A percentile compares a stretch with the other conserved stretches of the same genome.
Conservation (phyloP, 148 eudicot species). For the Fagopyrum esculentum region DNA sequence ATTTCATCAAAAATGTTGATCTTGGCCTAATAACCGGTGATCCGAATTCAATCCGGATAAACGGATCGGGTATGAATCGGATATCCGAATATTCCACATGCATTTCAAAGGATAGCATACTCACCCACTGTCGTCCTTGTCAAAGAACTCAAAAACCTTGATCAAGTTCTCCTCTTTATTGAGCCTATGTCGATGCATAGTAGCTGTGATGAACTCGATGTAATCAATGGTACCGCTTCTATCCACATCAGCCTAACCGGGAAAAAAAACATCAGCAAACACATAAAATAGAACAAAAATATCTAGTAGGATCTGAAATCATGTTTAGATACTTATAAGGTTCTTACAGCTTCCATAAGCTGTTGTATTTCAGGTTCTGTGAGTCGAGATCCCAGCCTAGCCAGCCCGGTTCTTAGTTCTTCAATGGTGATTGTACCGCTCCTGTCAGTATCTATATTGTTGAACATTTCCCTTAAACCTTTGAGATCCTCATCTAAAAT, state of each 20-base stretch:
- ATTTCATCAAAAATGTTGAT: neutral
- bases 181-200: conserved; percentile 86
- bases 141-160: conserved; percentile 68
- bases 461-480: conserved; percentile 76
- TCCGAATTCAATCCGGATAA: no score
- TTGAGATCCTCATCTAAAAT: conserved; percentile 70
- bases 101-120: conserved; percentile 5
- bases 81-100: no score
- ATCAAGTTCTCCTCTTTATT: conserved; percentile 67
- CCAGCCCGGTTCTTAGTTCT: conserved; percentile 61
- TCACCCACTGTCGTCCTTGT: conserved; percentile 74
- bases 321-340: neutral
- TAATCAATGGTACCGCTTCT: conserved; percentile 77
- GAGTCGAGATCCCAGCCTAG: conserved; percentile 68
- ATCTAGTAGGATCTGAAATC: neutral
- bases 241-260: conserved; percentile 81
- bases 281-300: neutral
- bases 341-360: conserved; percentile 80
- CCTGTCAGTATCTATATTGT: conserved; percentile 78
- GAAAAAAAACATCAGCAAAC: neutral
- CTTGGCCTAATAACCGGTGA: no score
- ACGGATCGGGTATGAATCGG: no score
- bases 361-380: conserved; percentile 60
- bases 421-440: conserved; percentile 84
- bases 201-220: conserved; percentile 75